Percentiles rank a stretch among this genome's conserved stretches.
Conservation (phyloP, 495 filamentous ascomycete species). For the Neurospora tetrasperma region DNA sequence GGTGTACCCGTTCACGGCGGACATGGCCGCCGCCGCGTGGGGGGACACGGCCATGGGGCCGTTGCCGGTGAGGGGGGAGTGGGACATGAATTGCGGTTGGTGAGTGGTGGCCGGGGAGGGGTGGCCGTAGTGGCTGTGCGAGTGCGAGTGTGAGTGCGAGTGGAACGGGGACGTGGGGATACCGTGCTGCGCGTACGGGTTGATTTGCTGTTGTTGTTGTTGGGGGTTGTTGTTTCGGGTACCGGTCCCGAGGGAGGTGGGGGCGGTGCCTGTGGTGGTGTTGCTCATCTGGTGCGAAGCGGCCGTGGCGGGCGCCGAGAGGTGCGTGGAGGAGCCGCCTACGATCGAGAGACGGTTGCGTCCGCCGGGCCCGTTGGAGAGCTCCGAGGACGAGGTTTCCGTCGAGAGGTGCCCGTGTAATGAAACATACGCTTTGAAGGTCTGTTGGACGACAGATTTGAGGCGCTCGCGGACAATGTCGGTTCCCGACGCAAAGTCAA, state of each 20-base stretch:
- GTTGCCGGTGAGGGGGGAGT: not conserved
- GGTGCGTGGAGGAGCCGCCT: slow-evolving; percentile 8
- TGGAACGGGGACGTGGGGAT: not conserved
- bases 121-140: not conserved
- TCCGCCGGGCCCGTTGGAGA: not conserved
- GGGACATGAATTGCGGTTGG: not conserved
- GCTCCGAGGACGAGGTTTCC: slow-evolving; percentile 11
- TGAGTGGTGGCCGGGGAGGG: not conserved
- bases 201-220: not conserved
- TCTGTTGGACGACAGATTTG: slow-evolving; percentile 11
- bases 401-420: slow-evolving; percentile 10
- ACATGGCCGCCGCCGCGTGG: not conserved
- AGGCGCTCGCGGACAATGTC: slow-evolving; percentile 10
- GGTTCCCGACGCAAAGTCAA: slow-evolving; percentile 5
- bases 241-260: slow-evolving; percentile 7
- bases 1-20: not conserved
- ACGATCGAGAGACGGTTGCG: not conserved
- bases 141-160: not conserved
- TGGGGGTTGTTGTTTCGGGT: not conserved
- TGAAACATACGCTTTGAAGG: slow-evolving; percentile 13
- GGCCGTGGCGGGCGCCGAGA: slow-evolving; percentile 7
- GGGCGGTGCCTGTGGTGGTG: slow-evolving; percentile 3
- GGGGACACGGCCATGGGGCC: too few species aligned
- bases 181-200: not conserved
- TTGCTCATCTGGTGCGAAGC: slow-evolving; percentile 11